Evolutionary conservation across 345 rosid species (phyloP), one percentile per base, ranked within the genome.

Genomic region (Gossypium bickii): DNA sequence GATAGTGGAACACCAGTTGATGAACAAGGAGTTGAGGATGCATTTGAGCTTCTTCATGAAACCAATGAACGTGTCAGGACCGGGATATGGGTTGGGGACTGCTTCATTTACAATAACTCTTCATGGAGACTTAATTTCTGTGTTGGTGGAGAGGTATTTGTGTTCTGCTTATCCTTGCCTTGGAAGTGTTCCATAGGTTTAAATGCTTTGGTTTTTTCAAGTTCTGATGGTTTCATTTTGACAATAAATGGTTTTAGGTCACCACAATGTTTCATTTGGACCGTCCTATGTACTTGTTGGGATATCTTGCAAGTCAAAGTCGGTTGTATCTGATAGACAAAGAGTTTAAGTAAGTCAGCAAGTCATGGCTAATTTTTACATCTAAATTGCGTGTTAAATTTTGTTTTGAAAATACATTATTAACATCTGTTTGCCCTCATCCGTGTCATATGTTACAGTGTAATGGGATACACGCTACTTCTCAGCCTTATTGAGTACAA

Each of bases 241-340:
- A 45, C 55, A 38, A 60, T 34, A 2, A 17, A 64, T 64, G 70
- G 55, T 73, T 80, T 64, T 79, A 96, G 99, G 98, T 96, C 22
- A 93, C 98, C 53, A 96, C 99, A n/a, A 96, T 96, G 99, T 93
- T 80, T 79, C 99, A 96, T 85, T 86, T 96, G 93, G 99, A 96
- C 80, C 97, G 98, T 47, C 99, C 99, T 45, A 96, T 96, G 98
- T 96, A 96, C 85, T 83, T 96, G 86, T 82, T 96, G 88, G 98
- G 98, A 11, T 96, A 96, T 84, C 97, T 96, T 79, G 97, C 98
- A 10, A 88, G 76, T 86, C 99, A 96, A 86, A 96, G 98, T 82
- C 92, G 98, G 70, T 98, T 96, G 60, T 96, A 90, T 82, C 86
- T 96, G 70, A 93, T 96, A 24, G 99, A 96, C 89, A 96, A 96